Conservation (phyloP, 306 rosid species). For the Vachellia collinsii region DNA sequence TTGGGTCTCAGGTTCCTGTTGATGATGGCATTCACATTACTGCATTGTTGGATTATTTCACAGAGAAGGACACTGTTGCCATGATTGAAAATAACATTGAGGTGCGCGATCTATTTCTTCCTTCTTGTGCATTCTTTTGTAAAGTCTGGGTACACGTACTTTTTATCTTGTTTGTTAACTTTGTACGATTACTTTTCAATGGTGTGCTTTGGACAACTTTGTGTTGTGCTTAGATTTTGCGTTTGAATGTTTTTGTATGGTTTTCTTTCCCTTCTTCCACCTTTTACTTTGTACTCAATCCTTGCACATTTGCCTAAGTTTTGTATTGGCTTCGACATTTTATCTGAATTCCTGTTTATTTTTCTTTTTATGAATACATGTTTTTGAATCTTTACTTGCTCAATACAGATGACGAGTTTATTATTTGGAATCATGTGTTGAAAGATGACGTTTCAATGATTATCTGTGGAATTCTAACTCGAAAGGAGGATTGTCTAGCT, state of each 20-base stretch:
- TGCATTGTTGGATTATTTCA: constrained; percentile 28
- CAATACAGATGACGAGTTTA: background rate
- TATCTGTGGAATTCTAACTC: background rate
- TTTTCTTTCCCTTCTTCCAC: background rate
- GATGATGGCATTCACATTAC: constrained; percentile 37
- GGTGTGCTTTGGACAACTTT: background rate
- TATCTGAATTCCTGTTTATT: background rate
- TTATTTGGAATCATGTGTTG: background rate
- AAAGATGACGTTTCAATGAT: background rate
- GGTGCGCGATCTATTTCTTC: constrained; percentile 45
- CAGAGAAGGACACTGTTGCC: constrained; percentile 23
- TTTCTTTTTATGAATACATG: background rate
- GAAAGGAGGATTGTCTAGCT: background rate
- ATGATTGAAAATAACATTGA: constrained; percentile 33
- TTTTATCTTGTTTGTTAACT: background rate
- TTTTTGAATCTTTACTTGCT: background rate
- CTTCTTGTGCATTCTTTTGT: background rate
- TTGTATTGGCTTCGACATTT: background rate
- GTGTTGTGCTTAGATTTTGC: background rate
- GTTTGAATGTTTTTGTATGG: background rate
- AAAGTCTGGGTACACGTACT: background rate
- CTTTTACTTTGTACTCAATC: background rate
- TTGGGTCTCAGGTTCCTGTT: background rate
- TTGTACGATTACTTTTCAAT: background rate
- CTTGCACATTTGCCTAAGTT: background rate